These are phyloP conservation scores for Xylaria sp. DNA, from an alignment of 2,329 filamentous ascomycete genomes.

Conservation along the genomic window DNA sequence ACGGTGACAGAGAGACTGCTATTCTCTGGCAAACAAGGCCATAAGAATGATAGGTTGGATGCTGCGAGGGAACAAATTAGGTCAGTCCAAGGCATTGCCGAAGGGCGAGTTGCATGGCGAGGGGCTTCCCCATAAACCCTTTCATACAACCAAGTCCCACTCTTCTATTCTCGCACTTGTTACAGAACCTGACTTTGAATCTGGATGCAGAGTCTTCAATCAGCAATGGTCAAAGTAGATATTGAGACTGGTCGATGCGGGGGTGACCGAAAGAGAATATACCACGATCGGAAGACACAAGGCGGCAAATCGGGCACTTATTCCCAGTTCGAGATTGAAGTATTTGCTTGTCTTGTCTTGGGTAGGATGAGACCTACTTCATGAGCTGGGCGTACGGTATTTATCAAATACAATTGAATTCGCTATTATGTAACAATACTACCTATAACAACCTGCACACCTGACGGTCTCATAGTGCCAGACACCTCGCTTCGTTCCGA, in stretches of 20 bases:
- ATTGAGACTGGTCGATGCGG: not conserved
- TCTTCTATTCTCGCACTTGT: too few relatives aligned
- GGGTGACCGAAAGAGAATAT: not conserved
- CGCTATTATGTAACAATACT: not conserved
- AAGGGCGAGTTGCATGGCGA: too few relatives aligned
- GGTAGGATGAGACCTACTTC: not conserved
- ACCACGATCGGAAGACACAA: conserved; percentile 1
- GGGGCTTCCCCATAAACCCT: too few relatives aligned
- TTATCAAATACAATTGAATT: not conserved
- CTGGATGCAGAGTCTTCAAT: not conserved
- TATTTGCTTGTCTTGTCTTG: not conserved
- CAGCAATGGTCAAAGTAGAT: not conserved
- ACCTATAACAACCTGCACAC: not conserved
- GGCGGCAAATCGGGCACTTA: conserved; percentile 6
- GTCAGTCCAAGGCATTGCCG: too few relatives aligned
- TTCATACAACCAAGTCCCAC: too few relatives aligned
- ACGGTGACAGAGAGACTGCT: conserved; percentile 5
- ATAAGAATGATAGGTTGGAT: not conserved
- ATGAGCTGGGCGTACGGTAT: not conserved
- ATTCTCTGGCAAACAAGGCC: not conserved
- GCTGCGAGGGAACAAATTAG: not conserved
- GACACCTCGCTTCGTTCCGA: not conserved
- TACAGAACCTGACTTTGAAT: too few relatives aligned
- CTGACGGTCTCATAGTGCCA: not conserved
- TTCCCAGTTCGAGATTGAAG: not conserved